Percentiles rank a stretch among this genome's conserved stretches.
phyloP scores from a whole-genome alignment of 164 flowering plant genomes.

The Paratinospora sagittata region DNA sequence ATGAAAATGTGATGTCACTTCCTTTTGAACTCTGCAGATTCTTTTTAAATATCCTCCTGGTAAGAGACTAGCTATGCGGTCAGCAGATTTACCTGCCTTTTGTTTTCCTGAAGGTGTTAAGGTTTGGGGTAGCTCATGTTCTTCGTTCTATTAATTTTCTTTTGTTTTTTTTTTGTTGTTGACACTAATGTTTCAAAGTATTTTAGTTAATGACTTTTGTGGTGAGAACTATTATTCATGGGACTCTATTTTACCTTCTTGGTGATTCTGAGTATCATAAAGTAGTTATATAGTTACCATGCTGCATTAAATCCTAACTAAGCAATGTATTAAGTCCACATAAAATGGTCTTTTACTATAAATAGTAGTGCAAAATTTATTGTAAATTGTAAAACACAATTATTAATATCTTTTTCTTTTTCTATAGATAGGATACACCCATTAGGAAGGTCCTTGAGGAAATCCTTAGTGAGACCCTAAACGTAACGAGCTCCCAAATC shows the following conservation, averaged over 20 bases:
- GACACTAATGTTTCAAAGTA: not conserved
- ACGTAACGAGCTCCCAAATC: too few relatives aligned
- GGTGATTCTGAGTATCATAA: not conserved
- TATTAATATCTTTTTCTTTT: too few relatives aligned
- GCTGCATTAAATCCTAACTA: too few relatives aligned
- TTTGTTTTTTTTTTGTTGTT: not conserved
- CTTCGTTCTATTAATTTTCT: not conserved
- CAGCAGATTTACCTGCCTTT: constrained; percentile 74
- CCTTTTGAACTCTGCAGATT: constrained; percentile 37
- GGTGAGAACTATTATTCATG: not conserved
- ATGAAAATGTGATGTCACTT: not conserved
- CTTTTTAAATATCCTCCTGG: constrained; percentile 86
- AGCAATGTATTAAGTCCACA: too few relatives aligned
- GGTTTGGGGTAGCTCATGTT: constrained; percentile 35
- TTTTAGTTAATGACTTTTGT: not conserved
- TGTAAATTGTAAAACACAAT: too few relatives aligned
- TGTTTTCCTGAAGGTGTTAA: constrained; percentile 88
- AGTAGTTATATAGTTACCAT: too few relatives aligned
- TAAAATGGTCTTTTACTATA: too few relatives aligned
- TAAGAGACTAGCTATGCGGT: constrained; percentile 56
- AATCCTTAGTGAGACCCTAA: too few relatives aligned
- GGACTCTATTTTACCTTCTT: not conserved
- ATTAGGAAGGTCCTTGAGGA: too few relatives aligned
- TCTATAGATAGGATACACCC: too few relatives aligned
- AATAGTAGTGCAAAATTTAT: too few relatives aligned